phyloP scores from a whole-genome alignment of 2,329 filamentous ascomycete species.

The Teratosphaeria viscida region DNA sequence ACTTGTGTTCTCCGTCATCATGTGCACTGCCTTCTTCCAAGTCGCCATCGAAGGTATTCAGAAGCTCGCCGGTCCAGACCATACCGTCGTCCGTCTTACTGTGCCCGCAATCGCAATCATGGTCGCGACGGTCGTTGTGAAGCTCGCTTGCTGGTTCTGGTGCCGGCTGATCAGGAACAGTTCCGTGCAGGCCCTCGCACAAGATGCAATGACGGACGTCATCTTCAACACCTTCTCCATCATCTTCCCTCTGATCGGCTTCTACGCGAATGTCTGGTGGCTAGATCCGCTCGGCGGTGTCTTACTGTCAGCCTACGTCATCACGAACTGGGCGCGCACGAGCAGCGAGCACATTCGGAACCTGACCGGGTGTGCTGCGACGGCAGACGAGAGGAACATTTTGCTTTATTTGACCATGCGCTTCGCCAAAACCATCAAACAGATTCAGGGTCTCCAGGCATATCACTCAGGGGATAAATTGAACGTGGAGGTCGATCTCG shows the following conservation, averaged over 20 bases:
- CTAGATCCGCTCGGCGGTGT: constrained; percentile 71
- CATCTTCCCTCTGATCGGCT: constrained; percentile 67
- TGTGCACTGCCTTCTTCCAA: constrained; percentile 76
- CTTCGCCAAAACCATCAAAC: constrained; percentile 76
- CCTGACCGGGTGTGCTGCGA: constrained; percentile 66
- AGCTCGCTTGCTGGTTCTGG: constrained; percentile 76
- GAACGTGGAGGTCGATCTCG: constrained; percentile 74
- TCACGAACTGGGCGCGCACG: constrained; percentile 67
- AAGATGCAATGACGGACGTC: constrained; percentile 62
- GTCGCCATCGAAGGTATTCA: constrained; percentile 61
- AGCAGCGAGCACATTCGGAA: constrained; percentile 70
- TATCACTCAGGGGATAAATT: constrained; percentile 81
- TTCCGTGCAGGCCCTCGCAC: constrained; percentile 68
- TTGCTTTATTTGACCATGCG: constrained; percentile 87
- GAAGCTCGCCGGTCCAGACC: constrained; percentile 50
- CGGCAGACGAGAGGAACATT: constrained; percentile 72
- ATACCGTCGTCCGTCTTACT: constrained; percentile 61
- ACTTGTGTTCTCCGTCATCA: constrained; percentile 72
- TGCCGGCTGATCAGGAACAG: constrained; percentile 78
- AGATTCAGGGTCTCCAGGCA: constrained; percentile 75
- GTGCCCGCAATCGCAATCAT: constrained; percentile 68
- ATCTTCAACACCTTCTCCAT: constrained; percentile 88
- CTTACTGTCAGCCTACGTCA: constrained; percentile 66
- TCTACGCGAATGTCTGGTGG: constrained; percentile 71
- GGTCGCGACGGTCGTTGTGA: constrained; percentile 70